Percentiles rank a stretch among this genome's conserved stretches.
phyloP scores from a whole-genome alignment of 768 basidiomycete species.

The Agaricus subrufescens region DNA sequence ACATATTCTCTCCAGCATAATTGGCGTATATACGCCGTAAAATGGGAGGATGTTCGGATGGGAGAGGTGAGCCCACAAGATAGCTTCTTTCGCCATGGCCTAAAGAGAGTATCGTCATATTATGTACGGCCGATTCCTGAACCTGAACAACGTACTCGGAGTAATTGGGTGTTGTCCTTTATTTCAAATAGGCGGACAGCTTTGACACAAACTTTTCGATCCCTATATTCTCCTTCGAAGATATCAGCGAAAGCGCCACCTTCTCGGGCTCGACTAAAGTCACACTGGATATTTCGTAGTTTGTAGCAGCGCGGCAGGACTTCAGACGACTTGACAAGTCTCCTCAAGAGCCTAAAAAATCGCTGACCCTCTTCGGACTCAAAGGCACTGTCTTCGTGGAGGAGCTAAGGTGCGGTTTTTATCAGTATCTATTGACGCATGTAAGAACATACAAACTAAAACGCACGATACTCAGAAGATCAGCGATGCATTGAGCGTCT shows the following conservation, averaged over 20 bases:
- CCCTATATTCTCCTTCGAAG: neutral
- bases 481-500: neutral
- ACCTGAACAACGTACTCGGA: neutral
- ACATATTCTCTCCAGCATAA: neutral
- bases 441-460: neutral
- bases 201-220: neutral
- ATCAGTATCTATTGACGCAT: neutral
- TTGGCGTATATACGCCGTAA: conserved; percentile 23
- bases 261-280: neutral
- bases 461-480: neutral
- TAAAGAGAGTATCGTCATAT: no score
- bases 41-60: conserved; percentile 32
- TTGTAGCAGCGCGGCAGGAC: neutral
- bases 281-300: neutral
- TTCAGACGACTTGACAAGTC: neutral
- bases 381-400: neutral
- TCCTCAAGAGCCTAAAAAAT: neutral
- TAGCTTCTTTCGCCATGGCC: conserved; percentile 17
- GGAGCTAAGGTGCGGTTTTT: neutral
- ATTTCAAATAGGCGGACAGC: neutral
- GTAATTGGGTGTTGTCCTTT: no score
- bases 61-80: conserved; percentile 26
- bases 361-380: neutral
- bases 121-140: no score
- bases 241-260: neutral